Base-by-base conservation (phyloP, 148 eudicot genomes). In the Silene latifolia region DNA sequence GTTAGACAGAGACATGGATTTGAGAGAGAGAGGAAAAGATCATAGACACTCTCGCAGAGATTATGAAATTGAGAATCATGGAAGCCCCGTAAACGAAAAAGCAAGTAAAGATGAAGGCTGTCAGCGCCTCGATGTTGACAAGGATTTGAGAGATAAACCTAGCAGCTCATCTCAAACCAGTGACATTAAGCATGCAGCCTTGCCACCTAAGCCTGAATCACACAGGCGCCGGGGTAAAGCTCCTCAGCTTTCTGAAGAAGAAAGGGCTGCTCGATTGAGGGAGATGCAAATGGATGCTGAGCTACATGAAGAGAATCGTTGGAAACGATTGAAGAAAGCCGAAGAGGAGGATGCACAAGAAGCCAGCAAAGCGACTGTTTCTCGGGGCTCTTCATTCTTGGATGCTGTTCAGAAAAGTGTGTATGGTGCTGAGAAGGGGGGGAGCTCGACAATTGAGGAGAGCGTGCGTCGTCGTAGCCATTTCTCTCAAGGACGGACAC, bases 231-330 rank as follows among this genome's bases (percentile, higher is more conserved):
- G 89, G 54, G 84, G 75, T 51, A 75, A 20, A 61, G 77, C 85
- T 27, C 76, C 80, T 42, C 87, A 90, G 72, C 92, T 95, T 51
- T 86, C 98, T 23, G 91, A 92, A 79, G 98, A 90, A 76, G 96
- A 92, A 82, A 92, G 96, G 72, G 96, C 97, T 72, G 91, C 93
- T 47, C 86, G 80, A 72, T 74, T 95, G 80, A 81, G 80, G 80
- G 97, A 95, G 83, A 95, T 95, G 98, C 89, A 92, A 76, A 78
- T 82, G 88, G 91, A 95, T 87, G 98, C 98, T 4, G 92, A 92
- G 85, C 20, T 83, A 57, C 98, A 95, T 70, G 98, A 95, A 85
- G 90, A 89, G 80, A 90, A 87, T 76, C 86, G 97, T 76, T 95
- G 97, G 97, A 90, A 86, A 82, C 76, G 97, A 19, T 76, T 95